Percentiles rank a stretch among this genome's conserved stretches.
These are phyloP conservation scores for Leishmania major DNA, from an alignment of 208 protist species.

Conservation along the genomic window DNA sequence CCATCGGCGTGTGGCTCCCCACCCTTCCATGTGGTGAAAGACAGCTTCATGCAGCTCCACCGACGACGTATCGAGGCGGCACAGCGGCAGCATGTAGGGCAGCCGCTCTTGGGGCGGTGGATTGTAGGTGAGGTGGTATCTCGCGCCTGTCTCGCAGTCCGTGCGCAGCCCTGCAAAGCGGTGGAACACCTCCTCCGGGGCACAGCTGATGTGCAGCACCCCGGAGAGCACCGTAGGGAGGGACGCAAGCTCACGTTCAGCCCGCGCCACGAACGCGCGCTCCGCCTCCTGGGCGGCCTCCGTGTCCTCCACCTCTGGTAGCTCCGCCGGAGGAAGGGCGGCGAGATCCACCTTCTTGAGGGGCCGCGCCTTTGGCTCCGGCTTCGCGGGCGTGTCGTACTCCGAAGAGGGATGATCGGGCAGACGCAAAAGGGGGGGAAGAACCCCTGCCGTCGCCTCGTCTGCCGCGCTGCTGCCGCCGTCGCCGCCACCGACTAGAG, in stretches of 20 bases:
- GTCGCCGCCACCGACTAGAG: neutral
- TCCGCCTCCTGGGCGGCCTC: slow-evolving; percentile 42
- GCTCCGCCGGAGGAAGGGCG: slow-evolving; percentile 66
- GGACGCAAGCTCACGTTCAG: slow-evolving; percentile 38
- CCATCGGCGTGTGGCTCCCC: slow-evolving; percentile 55
- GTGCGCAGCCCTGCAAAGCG: slow-evolving; percentile 84
- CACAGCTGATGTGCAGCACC: slow-evolving; percentile 71
- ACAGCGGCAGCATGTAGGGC: slow-evolving; percentile 65
- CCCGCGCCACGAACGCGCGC: slow-evolving; percentile 44
- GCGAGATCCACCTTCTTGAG: slow-evolving; percentile 65
- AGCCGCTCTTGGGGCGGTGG: slow-evolving; percentile 73
- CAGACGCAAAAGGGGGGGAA: slow-evolving; percentile 26
- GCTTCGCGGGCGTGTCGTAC: slow-evolving; percentile 34
- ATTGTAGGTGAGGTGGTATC: slow-evolving; percentile 85
- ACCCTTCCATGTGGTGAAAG: slow-evolving; percentile 62
- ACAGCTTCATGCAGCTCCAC: slow-evolving; percentile 74
- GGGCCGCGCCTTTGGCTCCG: slow-evolving; percentile 52
- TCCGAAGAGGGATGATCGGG: slow-evolving; percentile 28
- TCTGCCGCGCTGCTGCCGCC: slow-evolving; percentile 7
- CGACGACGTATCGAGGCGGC: slow-evolving; percentile 61
- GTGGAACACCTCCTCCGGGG: slow-evolving; percentile 66
- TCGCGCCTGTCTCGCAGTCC: slow-evolving; percentile 72
- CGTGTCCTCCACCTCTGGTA: slow-evolving; percentile 67
- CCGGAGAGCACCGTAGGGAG: slow-evolving; percentile 47
- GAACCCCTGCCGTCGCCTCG: neutral